These are phyloP conservation scores for Quercus glauca DNA, from an alignment of 306 rosid species.

Conservation along the genomic window DNA sequence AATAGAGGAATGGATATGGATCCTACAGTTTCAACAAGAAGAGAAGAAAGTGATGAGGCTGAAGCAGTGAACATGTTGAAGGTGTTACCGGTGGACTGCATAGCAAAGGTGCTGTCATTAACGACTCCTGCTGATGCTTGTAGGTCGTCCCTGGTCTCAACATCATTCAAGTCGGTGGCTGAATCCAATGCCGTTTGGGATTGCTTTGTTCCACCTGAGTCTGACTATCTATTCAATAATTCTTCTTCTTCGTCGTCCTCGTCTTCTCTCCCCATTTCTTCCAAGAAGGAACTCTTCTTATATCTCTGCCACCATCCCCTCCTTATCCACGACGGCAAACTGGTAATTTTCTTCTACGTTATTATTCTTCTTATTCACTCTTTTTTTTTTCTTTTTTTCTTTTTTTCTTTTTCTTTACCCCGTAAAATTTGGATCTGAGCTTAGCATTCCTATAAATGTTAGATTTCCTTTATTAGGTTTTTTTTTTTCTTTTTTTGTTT, in stretches of 20 bases:
- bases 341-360: slow-evolving; percentile 34
- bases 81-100: slow-evolving; percentile 64
- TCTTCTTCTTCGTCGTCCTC: background rate
- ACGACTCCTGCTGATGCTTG: slow-evolving; percentile 69
- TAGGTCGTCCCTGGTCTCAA: slow-evolving; percentile 43
- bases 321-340: slow-evolving; percentile 52
- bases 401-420: too few relatives aligned
- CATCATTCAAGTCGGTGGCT: slow-evolving; percentile 67
- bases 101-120: slow-evolving; percentile 57
- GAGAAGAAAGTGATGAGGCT: background rate
- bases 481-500: too few relatives aligned
- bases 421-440: too few relatives aligned
- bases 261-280: background rate
- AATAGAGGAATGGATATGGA: too few relatives aligned
- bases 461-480: too few relatives aligned
- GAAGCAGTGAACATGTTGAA: slow-evolving; percentile 22
- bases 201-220: slow-evolving; percentile 52
- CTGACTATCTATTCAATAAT: background rate
- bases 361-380: too few relatives aligned
- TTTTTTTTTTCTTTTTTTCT: too few relatives aligned
- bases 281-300: slow-evolving; percentile 62
- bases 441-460: too few relatives aligned
- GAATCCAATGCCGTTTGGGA: slow-evolving; percentile 78
- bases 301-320: slow-evolving; percentile 47
- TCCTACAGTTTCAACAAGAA: too few relatives aligned